Percentiles rank a stretch among this genome's conserved stretches.
These are phyloP conservation scores for sorghum (Sorghum bicolor) DNA, from an alignment of 176 grass and related monocot genomes.

Conservation along the genomic window Sorghum_bicolor_NCBIv3 NC_012876.2:63141001-63141500, in stretches of 20 bases:
- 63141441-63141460: background rate
- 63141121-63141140: slow-evolving; percentile 48
- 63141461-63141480: slow-evolving; percentile 8
- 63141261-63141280: slow-evolving; percentile 81
- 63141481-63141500: background rate
- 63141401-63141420: slow-evolving; percentile 96
- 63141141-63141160: background rate
- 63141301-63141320: slow-evolving; percentile 75
- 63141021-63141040: slow-evolving; percentile 97
- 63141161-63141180: background rate
- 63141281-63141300: slow-evolving; percentile 53
- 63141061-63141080: slow-evolving; percentile 92
- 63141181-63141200: background rate
- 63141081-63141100: slow-evolving; percentile 91
- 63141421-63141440: slow-evolving; percentile 73
- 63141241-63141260: slow-evolving; percentile 7
- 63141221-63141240: background rate
- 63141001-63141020: slow-evolving; percentile 97
- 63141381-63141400: slow-evolving; percentile 96
- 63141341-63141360: slow-evolving; percentile 29
- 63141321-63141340: slow-evolving; percentile 74
- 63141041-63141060: slow-evolving; percentile 95
- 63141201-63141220: slow-evolving; percentile 10
- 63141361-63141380: slow-evolving; percentile 94
- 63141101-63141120: slow-evolving; percentile 98